Base-by-base conservation (phyloP, 345 rosid species). In the Cardiospermum halicacabum region DNA sequence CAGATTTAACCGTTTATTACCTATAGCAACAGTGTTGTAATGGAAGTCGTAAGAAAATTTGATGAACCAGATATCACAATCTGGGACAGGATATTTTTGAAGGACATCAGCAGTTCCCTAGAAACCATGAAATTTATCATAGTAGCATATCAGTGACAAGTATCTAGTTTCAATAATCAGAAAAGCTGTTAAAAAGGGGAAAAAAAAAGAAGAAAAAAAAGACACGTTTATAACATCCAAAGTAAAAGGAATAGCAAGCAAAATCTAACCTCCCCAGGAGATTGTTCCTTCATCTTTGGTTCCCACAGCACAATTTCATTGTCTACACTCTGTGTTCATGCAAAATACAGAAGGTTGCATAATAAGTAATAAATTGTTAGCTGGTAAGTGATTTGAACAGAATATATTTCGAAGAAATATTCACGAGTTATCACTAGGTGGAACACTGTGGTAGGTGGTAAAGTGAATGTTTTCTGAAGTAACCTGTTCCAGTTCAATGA, bases 41-140 rank as follows among this genome's bases (percentile, higher is more conserved):
- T 84, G 86, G 74, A 94, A 81, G 79, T 94, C 96, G 26, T 85
- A 94, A 9, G 97, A 91, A 70, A 94, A 94, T 75, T 94, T 94
- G 80, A 94, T 87, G 80, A 94, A 94, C 97, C 97, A 94, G 63
- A 94, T 91, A 74, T 85, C 97, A 64, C 97, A 89, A 74, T 82
- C 85, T 0, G 99, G 99, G 71, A 91, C 80, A 8, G 97, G 99
- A 67, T 94, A 91, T 69, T 82, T 94, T 73, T 82, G 89, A 51
- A 94, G 88, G 78, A 94, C 82, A 77, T 94, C 99, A 40, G 86
- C 78, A 0, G 91, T 82, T 49, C 97, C 97, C 99, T 90, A 61
- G 66, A 56, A 34, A 42, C 18, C 6, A 27, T 3, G 51, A 26
- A 67, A 10, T n/a, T 13, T 7, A 0, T 51, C 15, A 39, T 31